A percentile compares a stretch with the other conserved stretches of the same genome.
Conservation (phyloP, 306 rosid genomes). For the Vigna mungo region DNA sequence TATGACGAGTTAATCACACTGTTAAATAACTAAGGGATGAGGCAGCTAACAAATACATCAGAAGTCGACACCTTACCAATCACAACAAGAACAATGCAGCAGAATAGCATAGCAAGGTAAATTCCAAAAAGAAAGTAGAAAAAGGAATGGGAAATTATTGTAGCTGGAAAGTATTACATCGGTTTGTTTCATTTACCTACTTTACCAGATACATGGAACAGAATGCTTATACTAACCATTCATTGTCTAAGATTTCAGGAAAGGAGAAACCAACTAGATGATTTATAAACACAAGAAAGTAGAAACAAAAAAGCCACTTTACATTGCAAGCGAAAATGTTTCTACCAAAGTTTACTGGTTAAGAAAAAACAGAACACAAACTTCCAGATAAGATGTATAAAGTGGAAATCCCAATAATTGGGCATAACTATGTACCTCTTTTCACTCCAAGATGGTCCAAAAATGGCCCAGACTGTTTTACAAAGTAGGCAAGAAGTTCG, state of each 20-base stretch:
- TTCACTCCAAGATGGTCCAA: constrained; percentile 93
- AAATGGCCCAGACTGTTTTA: constrained; percentile 87
- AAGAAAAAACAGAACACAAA: constrained; percentile 8
- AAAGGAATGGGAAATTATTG: background rate
- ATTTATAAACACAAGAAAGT: constrained; percentile 15
- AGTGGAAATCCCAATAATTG: constrained; percentile 34
- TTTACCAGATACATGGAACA: constrained; percentile 9
- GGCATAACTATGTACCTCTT: constrained; percentile 59
- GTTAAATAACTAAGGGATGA: constrained; percentile 31
- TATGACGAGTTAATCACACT: constrained; percentile 34
- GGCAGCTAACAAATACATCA: constrained; percentile 35
- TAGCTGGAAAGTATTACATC: constrained; percentile 10
- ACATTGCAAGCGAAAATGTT: constrained; percentile 23
- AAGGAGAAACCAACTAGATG: background rate
- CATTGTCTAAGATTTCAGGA: constrained; percentile 19
- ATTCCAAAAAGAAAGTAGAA: constrained; percentile 6
- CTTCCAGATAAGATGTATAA: constrained; percentile 11
- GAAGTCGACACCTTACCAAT: constrained; percentile 32
- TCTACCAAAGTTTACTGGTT: constrained; percentile 6
- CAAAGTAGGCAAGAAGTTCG: constrained; percentile 93
- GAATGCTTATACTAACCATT: constrained; percentile 10
- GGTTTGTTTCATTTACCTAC: constrained; percentile 11
- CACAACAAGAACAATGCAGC: constrained; percentile 29
- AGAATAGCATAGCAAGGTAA: constrained; percentile 19
- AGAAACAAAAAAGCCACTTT: constrained; percentile 29